These are phyloP conservation scores for Aureobasidium leucospermi DNA, from an alignment of 2,329 filamentous ascomycete species.

Conservation along the genomic window DNA sequence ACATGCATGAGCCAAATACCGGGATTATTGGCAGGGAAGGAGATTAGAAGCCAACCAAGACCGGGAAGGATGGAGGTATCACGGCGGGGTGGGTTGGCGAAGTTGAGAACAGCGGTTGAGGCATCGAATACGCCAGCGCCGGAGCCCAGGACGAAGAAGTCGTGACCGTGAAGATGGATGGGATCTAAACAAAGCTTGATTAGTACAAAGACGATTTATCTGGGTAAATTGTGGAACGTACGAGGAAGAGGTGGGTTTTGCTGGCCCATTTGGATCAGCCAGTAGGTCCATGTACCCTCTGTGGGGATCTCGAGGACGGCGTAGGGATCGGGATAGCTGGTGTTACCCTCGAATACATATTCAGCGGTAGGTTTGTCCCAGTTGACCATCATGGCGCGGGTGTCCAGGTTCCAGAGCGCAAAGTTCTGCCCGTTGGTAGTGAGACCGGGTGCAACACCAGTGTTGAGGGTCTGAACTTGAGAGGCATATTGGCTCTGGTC, in stretches of 20 bases:
- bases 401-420: slow-evolving; percentile 27
- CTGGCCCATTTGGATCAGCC: slow-evolving; percentile 37
- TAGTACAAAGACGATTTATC: neutral
- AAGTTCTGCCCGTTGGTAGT: slow-evolving; percentile 32
- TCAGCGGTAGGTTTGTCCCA: slow-evolving; percentile 40
- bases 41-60: slow-evolving; percentile 43
- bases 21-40: slow-evolving; percentile 46
- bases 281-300: slow-evolving; percentile 37
- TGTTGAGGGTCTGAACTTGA: slow-evolving; percentile 26
- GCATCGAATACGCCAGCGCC: slow-evolving; percentile 21
- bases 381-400: slow-evolving; percentile 34
- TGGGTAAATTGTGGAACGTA: neutral
- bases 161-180: slow-evolving; percentile 26
- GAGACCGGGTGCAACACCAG: slow-evolving; percentile 17
- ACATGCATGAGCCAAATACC: slow-evolving; percentile 19
- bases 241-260: slow-evolving; percentile 5
- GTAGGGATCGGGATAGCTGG: slow-evolving; percentile 31
- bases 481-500: slow-evolving; percentile 27
- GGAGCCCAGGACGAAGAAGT: slow-evolving; percentile 28
- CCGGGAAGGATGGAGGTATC: slow-evolving; percentile 41
- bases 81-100: slow-evolving; percentile 40
- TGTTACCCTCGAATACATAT: slow-evolving; percentile 36
- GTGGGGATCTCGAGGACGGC: slow-evolving; percentile 36
- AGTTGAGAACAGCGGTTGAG: slow-evolving; percentile 27
- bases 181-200: too few species aligned